A percentile compares a stretch with the other conserved stretches of the same genome.
Conservation (phyloP, 2,329 filamentous ascomycete genomes). For the Colletotrichum simmondsii region DNA sequence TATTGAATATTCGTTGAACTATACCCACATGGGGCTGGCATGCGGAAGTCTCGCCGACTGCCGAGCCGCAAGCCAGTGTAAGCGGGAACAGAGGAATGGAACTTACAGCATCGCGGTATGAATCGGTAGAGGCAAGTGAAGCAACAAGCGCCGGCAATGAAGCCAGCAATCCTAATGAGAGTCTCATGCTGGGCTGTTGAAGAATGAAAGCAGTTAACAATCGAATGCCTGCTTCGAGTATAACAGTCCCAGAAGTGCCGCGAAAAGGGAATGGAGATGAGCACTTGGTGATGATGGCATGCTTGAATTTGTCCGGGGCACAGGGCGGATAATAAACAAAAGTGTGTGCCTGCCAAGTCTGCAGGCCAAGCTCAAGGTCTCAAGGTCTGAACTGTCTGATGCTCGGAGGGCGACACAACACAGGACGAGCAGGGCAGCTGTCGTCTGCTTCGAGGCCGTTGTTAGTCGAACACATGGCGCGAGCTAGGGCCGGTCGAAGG, state of each 20-base stretch:
- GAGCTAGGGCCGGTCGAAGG: slow-evolving; percentile 17
- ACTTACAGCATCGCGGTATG: slow-evolving; percentile 35
- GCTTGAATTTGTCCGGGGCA: background rate
- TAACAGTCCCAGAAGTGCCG: slow-evolving; percentile 5
- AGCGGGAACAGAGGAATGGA: background rate
- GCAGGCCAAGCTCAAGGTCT: background rate
- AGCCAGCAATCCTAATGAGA: slow-evolving; percentile 30
- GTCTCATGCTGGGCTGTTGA: slow-evolving; percentile 22
- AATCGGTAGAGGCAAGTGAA: slow-evolving; percentile 34
- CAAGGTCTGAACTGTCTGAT: background rate
- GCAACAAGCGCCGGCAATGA: slow-evolving; percentile 33
- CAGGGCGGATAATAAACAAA: slow-evolving; percentile 30
- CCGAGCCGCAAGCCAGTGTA: background rate
- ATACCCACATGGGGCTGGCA: background rate
- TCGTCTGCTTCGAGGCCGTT: slow-evolving; percentile 10
- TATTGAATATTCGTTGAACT: background rate
- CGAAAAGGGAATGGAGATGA: background rate
- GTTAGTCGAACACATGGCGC: slow-evolving; percentile 9
- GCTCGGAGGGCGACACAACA: background rate
- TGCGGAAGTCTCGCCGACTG: background rate
- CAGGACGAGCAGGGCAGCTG: background rate
- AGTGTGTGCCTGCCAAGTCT: slow-evolving; percentile 8
- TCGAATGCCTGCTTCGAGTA: slow-evolving; percentile 15
- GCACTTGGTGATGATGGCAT: background rate
- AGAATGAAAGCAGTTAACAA: slow-evolving; percentile 7